A percentile compares a stretch with the other conserved stretches of the same genome.
These are phyloP conservation scores for Colletotrichum costaricense DNA, from an alignment of 2,329 filamentous ascomycete species.

Conservation along the genomic window DNA sequence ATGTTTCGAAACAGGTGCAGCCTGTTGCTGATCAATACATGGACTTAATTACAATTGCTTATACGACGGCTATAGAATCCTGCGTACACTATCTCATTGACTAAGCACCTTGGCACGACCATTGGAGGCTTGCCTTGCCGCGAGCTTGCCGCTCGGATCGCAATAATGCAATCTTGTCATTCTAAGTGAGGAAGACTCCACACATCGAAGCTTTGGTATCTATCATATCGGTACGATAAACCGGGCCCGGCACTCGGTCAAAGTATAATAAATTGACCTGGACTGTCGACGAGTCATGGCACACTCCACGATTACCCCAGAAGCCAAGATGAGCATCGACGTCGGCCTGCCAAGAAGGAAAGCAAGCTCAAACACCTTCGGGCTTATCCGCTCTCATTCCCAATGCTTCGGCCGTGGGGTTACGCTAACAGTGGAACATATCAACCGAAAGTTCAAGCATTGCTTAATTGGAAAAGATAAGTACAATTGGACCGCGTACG, in stretches of 20 bases:
- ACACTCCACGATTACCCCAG: constrained; percentile 28
- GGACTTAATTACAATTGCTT: background rate
- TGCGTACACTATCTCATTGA: background rate
- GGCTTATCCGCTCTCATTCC: background rate
- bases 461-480: constrained; percentile 17
- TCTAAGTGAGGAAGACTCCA: constrained; percentile 3
- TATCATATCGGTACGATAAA: background rate
- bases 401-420: background rate
- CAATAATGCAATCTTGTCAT: background rate
- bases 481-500: background rate
- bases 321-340: constrained; percentile 19
- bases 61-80: background rate
- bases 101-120: background rate
- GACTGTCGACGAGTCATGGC: constrained; percentile 20
- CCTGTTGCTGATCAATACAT: background rate
- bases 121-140: background rate
- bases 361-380: background rate
- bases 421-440: background rate
- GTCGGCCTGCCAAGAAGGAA: background rate
- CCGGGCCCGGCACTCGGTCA: constrained; percentile 13
- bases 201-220: constrained; percentile 14
- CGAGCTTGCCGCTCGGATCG: background rate
- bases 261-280: constrained; percentile 20
- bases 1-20: background rate
- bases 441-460: constrained; percentile 3